Conservation (phyloP, 495 filamentous ascomycete genomes). For the Rhizodiscina lignyota region DNA sequence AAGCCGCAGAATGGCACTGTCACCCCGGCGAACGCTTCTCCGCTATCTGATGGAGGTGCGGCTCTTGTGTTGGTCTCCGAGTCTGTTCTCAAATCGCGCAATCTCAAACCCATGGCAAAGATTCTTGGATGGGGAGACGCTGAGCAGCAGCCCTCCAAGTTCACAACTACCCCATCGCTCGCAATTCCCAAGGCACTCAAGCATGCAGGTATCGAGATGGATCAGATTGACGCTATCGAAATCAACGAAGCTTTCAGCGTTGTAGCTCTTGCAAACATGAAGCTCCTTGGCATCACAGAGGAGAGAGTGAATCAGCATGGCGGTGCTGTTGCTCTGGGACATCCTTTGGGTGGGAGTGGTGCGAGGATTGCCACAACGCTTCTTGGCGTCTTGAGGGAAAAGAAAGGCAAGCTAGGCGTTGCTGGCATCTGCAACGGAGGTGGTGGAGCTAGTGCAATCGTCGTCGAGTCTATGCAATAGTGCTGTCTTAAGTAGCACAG, state of each 20-base stretch:
- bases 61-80: constrained; percentile 85
- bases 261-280: constrained; percentile 88
- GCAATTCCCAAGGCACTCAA: constrained; percentile 92
- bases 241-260: constrained; percentile 99
- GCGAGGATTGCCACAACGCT: constrained; percentile 88
- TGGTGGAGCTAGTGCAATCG: constrained; percentile 79
- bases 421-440: constrained; percentile 97
- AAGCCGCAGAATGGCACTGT: constrained; percentile 70
- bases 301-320: constrained; percentile 93
- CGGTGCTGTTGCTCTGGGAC: constrained; percentile 88
- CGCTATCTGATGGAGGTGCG: constrained; percentile 83
- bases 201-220: constrained; percentile 64
- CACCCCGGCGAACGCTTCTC: constrained; percentile 93
- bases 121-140: constrained; percentile 96
- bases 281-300: constrained; percentile 59
- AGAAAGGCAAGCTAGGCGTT: constrained; percentile 81
- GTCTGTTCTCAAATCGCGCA: constrained; percentile 71
- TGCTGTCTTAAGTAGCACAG: too few species aligned
- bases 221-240: constrained; percentile 80
- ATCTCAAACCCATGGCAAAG: constrained; percentile 80
- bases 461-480: constrained; percentile 47
- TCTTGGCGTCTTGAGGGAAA: constrained; percentile 72
- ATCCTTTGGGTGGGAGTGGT: constrained; percentile 84
- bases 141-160: constrained; percentile 74
- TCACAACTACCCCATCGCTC: constrained; percentile 87